phyloP scores from a whole-genome alignment of 2,329 filamentous ascomycete genomes.

The Herpotrichia juniperi region DNA sequence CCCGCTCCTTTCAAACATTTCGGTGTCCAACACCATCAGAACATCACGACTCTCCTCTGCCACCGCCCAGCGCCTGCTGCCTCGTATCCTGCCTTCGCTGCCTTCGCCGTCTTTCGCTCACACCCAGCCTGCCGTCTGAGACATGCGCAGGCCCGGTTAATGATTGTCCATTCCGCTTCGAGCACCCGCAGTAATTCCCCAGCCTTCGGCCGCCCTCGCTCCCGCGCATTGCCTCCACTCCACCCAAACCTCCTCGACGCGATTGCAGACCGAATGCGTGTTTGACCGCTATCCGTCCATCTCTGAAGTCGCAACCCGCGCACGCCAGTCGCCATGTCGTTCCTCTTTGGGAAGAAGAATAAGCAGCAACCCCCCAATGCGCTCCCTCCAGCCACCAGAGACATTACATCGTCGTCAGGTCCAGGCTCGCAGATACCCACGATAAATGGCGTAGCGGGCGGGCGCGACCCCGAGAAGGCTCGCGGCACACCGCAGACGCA shows the following conservation, averaged over 20 bases:
- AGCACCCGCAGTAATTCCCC: slow-evolving; percentile 13
- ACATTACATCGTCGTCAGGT: slow-evolving; percentile 63
- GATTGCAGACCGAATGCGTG: slow-evolving; percentile 37
- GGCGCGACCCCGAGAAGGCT: slow-evolving; percentile 49
- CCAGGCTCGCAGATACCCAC: slow-evolving; percentile 49
- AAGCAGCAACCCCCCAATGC: slow-evolving; percentile 46
- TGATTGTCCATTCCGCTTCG: slow-evolving; percentile 14
- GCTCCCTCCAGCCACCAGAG: slow-evolving; percentile 61
- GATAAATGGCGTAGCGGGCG: slow-evolving; percentile 53
- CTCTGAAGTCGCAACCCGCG: slow-evolving; percentile 25
- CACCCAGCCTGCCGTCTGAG: slow-evolving; percentile 2
- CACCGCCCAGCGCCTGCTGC: background rate
- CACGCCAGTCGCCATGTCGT: slow-evolving; percentile 52
- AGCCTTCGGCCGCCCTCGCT: slow-evolving; percentile 16
- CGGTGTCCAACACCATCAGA: background rate
- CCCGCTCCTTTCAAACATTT: slow-evolving; percentile 3
- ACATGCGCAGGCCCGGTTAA: slow-evolving; percentile 16
- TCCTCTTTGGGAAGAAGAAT: slow-evolving; percentile 58
- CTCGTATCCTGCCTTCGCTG: background rate
- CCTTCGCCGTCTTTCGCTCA: background rate
- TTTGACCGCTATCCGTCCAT: slow-evolving; percentile 29
- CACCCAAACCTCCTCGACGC: slow-evolving; percentile 6
- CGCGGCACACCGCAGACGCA: slow-evolving; percentile 42
- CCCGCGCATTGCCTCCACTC: slow-evolving; percentile 6
- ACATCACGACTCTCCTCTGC: slow-evolving; percentile 1